These are phyloP conservation scores for Claviceps quebecensis DNA, from an alignment of 2,329 filamentous ascomycete genomes.

Conservation along the genomic window DNA sequence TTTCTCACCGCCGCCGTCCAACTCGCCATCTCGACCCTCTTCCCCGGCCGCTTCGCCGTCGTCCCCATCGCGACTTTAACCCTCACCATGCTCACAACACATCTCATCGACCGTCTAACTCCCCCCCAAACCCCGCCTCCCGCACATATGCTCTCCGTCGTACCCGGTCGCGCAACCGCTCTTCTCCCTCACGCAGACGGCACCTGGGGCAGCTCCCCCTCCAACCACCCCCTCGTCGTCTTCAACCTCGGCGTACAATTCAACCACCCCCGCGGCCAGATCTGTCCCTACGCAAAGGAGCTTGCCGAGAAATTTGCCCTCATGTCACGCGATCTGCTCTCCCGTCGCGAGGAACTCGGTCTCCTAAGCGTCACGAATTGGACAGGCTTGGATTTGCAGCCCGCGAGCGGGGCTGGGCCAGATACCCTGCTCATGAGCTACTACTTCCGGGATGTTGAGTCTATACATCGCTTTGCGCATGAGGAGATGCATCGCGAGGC, in stretches of 20 bases:
- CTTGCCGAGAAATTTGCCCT: conserved; percentile 22
- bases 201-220: conserved; percentile 15
- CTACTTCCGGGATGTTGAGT: conserved; percentile 37
- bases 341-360: conserved; percentile 28
- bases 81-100: conserved; percentile 18
- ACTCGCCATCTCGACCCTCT: conserved; percentile 15
- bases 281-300: conserved; percentile 29
- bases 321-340: conserved; percentile 23
- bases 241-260: conserved; percentile 29
- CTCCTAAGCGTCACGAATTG: conserved; percentile 31
- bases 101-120: conserved; percentile 13
- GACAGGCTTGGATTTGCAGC: conserved; percentile 11
- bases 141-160: conserved; percentile 10
- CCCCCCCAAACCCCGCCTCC: conserved; percentile 2
- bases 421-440: conserved; percentile 29
- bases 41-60: conserved; percentile 22
- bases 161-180: conserved; percentile 21
- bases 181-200: conserved; percentile 17
- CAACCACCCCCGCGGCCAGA: conserved; percentile 34
- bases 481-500: conserved; percentile 30
- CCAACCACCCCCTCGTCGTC: conserved; percentile 21
- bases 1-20: conserved; percentile 22
- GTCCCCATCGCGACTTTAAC: conserved; percentile 19
- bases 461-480: conserved; percentile 38
- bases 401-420: conserved; percentile 20